Percentiles rank a stretch among this genome's conserved stretches.
Evolutionary conservation across 2,329 filamentous ascomycete species (phyloP).

Genomic region (Botrytis sinoallii): DNA sequence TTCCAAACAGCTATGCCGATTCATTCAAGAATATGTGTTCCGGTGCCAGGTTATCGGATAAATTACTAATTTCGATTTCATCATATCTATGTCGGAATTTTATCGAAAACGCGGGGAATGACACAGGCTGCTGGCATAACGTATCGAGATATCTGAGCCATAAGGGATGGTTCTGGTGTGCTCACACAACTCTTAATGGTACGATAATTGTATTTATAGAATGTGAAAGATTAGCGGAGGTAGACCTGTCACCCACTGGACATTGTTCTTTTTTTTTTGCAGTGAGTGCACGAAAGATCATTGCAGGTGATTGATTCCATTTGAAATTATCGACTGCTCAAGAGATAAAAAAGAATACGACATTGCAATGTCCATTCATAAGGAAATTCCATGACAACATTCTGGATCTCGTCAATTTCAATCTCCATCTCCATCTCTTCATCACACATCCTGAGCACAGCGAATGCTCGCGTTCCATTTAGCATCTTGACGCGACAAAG

Average conservation of each 20-base stretch:
- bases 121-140: too few species aligned
- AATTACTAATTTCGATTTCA: background rate
- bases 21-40: too few species aligned
- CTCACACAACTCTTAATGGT: accelerated
- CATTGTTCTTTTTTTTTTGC: too few species aligned
- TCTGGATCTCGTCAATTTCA: background rate
- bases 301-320: background rate
- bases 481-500: background rate
- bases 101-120: too few species aligned
- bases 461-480: background rate
- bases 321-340: background rate
- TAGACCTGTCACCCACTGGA: too few species aligned
- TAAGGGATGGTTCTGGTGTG: too few species aligned
- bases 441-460: background rate
- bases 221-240: background rate
- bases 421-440: too few species aligned
- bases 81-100: background rate
- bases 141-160: background rate
- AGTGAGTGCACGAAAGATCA: background rate
- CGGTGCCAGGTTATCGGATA: too few species aligned
- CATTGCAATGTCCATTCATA: background rate
- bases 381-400: background rate
- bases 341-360: background rate
- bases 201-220: too few species aligned
- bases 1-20: background rate